Evolutionary conservation across 1,284 basidiomycete genomes (phyloP).

Genomic region (Ganoderma lucidum): DNA sequence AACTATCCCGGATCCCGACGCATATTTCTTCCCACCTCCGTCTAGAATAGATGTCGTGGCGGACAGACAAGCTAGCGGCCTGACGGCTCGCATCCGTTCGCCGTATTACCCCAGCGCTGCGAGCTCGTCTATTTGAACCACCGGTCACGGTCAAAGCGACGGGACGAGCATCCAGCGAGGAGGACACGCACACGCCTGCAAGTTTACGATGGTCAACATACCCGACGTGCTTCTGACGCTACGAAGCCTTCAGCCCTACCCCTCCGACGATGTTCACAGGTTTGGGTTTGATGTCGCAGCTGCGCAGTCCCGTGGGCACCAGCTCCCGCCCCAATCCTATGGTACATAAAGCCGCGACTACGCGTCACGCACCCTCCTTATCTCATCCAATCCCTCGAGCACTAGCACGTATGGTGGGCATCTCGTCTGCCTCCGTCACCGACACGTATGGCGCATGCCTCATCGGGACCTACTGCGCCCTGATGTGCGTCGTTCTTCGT

Average conservation of each 20-base stretch:
- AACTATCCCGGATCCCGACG: background rate
- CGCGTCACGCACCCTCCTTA: background rate
- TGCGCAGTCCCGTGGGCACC: background rate
- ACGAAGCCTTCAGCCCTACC: background rate
- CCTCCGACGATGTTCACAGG: background rate
- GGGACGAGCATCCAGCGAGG: background rate
- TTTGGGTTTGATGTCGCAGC: background rate
- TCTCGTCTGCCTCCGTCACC: background rate
- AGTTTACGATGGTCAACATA: background rate
- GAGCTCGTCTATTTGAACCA: background rate
- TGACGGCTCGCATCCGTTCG: background rate
- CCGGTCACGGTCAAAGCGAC: background rate
- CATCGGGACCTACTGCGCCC: background rate
- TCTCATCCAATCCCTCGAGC: background rate
- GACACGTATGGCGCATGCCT: conserved; percentile 1
- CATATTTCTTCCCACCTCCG: background rate
- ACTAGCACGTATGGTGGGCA: background rate
- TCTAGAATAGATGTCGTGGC: background rate
- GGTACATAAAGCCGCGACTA: background rate
- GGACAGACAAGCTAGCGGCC: background rate
- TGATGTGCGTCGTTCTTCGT: background rate
- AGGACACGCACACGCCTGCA: background rate
- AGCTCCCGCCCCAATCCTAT: background rate
- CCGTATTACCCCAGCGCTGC: background rate
- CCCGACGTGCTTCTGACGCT: background rate